Evolutionary conservation across 805 yeast species (phyloP), one percentile per base, ranked within the genome.

Genomic region (Tetrapisispora taiwanensis): DNA sequence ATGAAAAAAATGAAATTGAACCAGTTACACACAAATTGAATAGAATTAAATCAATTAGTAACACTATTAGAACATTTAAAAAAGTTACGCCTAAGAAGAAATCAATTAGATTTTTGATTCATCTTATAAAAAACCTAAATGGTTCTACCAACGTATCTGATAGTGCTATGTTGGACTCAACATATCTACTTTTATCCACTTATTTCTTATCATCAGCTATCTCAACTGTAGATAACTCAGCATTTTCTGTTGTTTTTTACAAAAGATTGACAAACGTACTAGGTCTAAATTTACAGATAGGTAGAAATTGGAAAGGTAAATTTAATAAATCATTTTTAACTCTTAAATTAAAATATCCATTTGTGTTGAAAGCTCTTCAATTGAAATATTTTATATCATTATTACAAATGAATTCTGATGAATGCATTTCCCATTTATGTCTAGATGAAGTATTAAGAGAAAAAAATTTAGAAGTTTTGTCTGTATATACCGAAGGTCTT

Each of bases 401-500:
- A 3, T 41, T 56, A 7, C 51, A 61, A 45, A 42, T 60, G 20
- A 62, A 63, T 33, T 59, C 62, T 9, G 48, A 52, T 20, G 44
- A 53, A 3, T 56, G 63, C 20, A 46, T 63, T 38, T 55, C 55
- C 8, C 59, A 46, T 36, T 42, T 60, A 15, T 37, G 47, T 15
- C 39, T 50, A n/a, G 54, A 48, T 15, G 44, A 47, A 7, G 48
- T 46, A 20, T 44, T 48, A 30, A 45, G 39, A 24, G 42, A 41
- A 14, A 28, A 46, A 7, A 50, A 49, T 31, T 40, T 48, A 15
- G 36, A 48, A 18, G 45, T 58, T 10, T 44, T 67, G 41, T 53
- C 55, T 26, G 51, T 65, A 20, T 56, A 63, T 6, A 57, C 61
- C 3, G 67, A 68, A 20, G 66, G 67, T 5, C 52, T 67, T 36